phyloP scores from a whole-genome alignment of 2,329 filamentous ascomycete species.

The Colletotrichum sp. region DNA sequence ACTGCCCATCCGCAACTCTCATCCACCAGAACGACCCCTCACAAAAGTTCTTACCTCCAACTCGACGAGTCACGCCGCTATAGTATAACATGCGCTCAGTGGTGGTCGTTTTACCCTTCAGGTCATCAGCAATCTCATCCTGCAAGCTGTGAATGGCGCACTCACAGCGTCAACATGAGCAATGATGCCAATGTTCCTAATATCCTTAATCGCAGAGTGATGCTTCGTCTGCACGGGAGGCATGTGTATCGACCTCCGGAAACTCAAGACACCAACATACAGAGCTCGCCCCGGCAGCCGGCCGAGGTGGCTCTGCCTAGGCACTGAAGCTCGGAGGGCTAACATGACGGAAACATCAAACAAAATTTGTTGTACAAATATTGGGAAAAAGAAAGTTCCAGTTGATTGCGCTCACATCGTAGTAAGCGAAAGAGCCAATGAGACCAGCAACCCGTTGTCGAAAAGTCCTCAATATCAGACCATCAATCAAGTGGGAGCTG shows the following conservation, averaged over 20 bases:
- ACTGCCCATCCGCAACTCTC: neutral
- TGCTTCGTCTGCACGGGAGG: conserved; percentile 25
- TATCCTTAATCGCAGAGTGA: conserved; percentile 59
- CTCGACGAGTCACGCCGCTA: conserved; percentile 83
- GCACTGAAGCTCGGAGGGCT: conserved; percentile 1
- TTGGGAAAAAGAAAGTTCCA: neutral
- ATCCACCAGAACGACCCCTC: neutral
- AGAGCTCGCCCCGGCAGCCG: neutral
- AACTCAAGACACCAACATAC: neutral
- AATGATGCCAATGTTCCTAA: conserved; percentile 97
- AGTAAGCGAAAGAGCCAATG: neutral
- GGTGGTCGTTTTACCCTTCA: conserved; percentile 90
- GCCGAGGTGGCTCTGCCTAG: neutral
- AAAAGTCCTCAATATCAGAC: neutral
- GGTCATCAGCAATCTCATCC: conserved; percentile 17
- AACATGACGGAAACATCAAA: conserved; percentile 5
- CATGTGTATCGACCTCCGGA: conserved; percentile 6
- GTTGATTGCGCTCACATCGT: neutral
- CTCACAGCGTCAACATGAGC: conserved; percentile 91
- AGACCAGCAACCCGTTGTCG: neutral
- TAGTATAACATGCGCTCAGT: conserved; percentile 99
- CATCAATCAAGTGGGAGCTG: neutral
- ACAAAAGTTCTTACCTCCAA: conserved; percentile 63
- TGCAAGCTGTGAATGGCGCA: neutral
- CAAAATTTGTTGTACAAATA: neutral